These are phyloP conservation scores for Fraxinus floribunda DNA, from an alignment of 305 asterid genomes.

Conservation along the genomic window DNA sequence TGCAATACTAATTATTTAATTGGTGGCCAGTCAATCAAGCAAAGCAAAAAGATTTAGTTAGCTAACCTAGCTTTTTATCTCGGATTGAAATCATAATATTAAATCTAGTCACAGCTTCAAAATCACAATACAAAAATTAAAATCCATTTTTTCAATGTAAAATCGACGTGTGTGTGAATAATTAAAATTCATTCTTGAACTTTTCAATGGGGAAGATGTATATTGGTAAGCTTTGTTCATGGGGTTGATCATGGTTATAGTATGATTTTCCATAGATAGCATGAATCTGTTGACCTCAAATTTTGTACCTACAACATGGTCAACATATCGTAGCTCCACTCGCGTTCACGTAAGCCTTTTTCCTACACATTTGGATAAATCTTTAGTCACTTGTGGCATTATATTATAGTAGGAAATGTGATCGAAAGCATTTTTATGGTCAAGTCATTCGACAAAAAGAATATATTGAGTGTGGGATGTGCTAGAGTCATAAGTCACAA, in stretches of 20 bases:
- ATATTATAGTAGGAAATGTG: neutral
- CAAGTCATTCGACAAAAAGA: neutral
- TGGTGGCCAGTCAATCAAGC: too few species aligned
- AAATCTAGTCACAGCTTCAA: too few species aligned
- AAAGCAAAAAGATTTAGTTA: too few species aligned
- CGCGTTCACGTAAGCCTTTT: neutral
- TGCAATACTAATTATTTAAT: too few species aligned
- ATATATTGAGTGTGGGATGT: neutral
- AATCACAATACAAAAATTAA: too few species aligned
- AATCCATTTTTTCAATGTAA: too few species aligned
- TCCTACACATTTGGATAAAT: neutral
- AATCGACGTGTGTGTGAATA: too few species aligned
- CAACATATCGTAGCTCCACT: neutral
- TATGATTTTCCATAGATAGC: neutral
- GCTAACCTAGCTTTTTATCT: too few species aligned
- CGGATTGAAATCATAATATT: too few species aligned
- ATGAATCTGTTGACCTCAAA: neutral
- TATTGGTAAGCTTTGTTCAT: neutral
- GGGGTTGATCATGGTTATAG: neutral
- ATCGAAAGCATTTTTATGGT: neutral
- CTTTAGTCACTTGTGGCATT: neutral
- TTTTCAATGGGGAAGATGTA: neutral
- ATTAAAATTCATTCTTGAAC: neutral
- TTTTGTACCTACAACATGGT: neutral
- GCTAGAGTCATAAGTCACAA: neutral